Conservation (phyloP, 2,329 filamentous ascomycete genomes). For the Huntiella savannae region DNA sequence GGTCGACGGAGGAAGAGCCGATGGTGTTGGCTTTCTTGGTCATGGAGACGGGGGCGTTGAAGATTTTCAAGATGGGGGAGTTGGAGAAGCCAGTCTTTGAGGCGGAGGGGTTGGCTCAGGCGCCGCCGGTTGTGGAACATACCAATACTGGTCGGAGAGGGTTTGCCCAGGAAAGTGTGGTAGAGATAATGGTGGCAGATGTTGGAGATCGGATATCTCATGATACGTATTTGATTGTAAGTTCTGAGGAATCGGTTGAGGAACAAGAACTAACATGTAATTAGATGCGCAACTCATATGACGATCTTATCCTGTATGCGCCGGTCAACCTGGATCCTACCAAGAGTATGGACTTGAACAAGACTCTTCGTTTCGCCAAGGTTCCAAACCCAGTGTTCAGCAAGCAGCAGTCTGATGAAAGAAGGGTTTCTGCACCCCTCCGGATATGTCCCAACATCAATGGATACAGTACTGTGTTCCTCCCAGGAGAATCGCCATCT, state of each 20-base stretch:
- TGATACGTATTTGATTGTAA: slow-evolving; percentile 64
- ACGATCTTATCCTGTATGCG: slow-evolving; percentile 77
- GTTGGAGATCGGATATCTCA: slow-evolving; percentile 56
- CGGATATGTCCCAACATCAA: slow-evolving; percentile 44
- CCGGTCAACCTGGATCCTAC: slow-evolving; percentile 36
- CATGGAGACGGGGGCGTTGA: slow-evolving; percentile 51
- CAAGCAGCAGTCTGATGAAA: slow-evolving; percentile 30
- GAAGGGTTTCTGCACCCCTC: slow-evolving; percentile 32
- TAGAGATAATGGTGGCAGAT: slow-evolving; percentile 67
- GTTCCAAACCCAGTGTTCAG: slow-evolving; percentile 25
- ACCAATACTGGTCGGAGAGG: slow-evolving; percentile 48
- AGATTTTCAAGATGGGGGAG: slow-evolving; percentile 61
- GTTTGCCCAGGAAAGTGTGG: slow-evolving; percentile 50
- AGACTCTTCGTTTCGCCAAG: slow-evolving; percentile 57
- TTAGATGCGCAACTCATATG: slow-evolving; percentile 48
- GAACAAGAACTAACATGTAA: slow-evolving; percentile 21
- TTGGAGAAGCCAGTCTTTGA: slow-evolving; percentile 52
- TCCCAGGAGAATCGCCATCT: slow-evolving; percentile 60
- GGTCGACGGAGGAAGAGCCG: slow-evolving; percentile 21
- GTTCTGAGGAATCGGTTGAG: slow-evolving; percentile 16
- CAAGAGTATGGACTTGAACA: slow-evolving; percentile 26
- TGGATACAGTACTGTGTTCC: slow-evolving; percentile 64
- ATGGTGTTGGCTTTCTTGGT: slow-evolving; percentile 60
- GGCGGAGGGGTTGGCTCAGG: slow-evolving; percentile 56
- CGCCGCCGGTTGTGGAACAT: slow-evolving; percentile 55